phyloP scores from a whole-genome alignment of 192 early-diverging fungal genomes.

The Umbelopsis isabellina region DNA sequence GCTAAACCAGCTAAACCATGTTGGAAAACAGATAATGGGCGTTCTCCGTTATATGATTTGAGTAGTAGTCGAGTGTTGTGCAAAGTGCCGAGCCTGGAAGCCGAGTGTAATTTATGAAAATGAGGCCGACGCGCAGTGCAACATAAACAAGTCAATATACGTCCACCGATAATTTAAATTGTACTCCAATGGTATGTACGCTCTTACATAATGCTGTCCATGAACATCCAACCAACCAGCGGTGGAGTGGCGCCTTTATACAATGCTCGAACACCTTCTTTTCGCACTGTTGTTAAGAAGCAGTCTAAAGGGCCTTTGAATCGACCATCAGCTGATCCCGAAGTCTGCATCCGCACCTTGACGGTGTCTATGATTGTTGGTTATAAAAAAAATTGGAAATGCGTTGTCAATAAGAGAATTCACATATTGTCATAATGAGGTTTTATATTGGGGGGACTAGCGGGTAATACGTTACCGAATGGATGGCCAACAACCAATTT shows the following conservation, averaged over 20 bases:
- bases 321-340: conserved; percentile 60
- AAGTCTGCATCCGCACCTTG: conserved; percentile 81
- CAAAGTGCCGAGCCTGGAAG: conserved; percentile 75
- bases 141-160: background rate
- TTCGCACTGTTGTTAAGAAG: conserved; percentile 61
- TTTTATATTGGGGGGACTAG: background rate
- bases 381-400: background rate
- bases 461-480: conserved; percentile 52
- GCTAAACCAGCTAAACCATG: conserved; percentile 70
- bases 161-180: background rate
- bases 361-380: conserved; percentile 60
- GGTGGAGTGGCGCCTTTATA: conserved; percentile 96
- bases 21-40: conserved; percentile 65
- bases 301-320: conserved; percentile 78
- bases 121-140: background rate
- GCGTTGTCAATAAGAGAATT: background rate
- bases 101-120: background rate
- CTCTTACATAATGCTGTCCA: conserved; percentile 75
- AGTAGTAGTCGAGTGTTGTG: conserved; percentile 78
- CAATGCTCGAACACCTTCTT: conserved; percentile 75
- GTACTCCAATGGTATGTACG: background rate
- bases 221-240: conserved; percentile 87
- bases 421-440: background rate
- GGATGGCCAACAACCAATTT: conserved; percentile 83
- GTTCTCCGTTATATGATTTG: conserved; percentile 59